phyloP scores from a whole-genome alignment of 495 filamentous ascomycete genomes.

The Hyaloscypha bicolor region DNA sequence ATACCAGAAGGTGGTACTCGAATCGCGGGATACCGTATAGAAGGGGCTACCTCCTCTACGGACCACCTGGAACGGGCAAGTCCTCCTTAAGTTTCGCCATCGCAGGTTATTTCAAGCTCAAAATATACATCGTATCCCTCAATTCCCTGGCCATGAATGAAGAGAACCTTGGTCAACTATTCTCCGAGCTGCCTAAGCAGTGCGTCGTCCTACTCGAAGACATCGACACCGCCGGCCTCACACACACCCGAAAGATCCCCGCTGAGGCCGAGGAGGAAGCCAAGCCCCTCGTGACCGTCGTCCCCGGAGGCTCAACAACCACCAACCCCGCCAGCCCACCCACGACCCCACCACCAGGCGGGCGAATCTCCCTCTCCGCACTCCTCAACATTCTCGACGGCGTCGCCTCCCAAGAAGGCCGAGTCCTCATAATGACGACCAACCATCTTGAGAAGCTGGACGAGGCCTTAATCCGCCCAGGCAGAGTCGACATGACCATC shows the following conservation, averaged over 20 bases:
- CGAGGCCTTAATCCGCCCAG: constrained; percentile 73
- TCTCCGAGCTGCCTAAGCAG: constrained; percentile 65
- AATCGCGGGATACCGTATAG: constrained; percentile 76
- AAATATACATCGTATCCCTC: constrained; percentile 70
- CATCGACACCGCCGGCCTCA: constrained; percentile 72
- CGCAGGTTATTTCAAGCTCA: constrained; percentile 70
- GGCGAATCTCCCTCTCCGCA: constrained; percentile 70
- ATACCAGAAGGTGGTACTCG: constrained; percentile 77
- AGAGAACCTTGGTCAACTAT: constrained; percentile 69
- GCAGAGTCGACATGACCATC: constrained; percentile 76
- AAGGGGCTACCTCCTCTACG: constrained; percentile 86
- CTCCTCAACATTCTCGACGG: constrained; percentile 82
- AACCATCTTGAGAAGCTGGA: constrained; percentile 79
- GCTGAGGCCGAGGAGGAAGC: constrained; percentile 29
- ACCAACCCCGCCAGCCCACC: constrained; percentile 7
- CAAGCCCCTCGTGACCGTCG: constrained; percentile 15
- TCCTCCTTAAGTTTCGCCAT: constrained; percentile 63
- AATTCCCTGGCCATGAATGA: constrained; percentile 66
- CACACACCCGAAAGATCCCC: constrained; percentile 52
- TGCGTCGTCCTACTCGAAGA: constrained; percentile 78
- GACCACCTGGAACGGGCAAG: constrained; percentile 83
- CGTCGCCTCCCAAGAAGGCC: constrained; percentile 74
- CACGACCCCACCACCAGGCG: constrained; percentile 13
- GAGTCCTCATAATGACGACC: constrained; percentile 83
- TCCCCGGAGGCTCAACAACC: constrained; percentile 17